Base-by-base conservation (phyloP, 2,329 filamentous ascomycete genomes). In the Alternaria arbusti region DNA sequence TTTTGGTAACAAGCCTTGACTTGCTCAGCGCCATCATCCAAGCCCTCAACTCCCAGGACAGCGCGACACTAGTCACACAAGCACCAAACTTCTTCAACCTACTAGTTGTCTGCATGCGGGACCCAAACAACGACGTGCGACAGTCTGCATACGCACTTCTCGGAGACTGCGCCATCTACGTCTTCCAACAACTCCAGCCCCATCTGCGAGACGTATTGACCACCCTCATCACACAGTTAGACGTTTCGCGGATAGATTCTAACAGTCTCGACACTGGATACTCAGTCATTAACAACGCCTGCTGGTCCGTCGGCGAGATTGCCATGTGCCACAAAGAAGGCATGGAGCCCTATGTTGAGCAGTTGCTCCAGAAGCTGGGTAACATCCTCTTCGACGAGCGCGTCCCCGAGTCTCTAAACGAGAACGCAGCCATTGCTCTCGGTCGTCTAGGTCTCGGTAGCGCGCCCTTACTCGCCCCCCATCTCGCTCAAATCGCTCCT, bases 271-370 rank as follows among this genome's bases (percentile, higher is more conserved):
- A 97, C 67, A 91, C 88, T 17, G 90, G 90, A 13, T 97, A 97
- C 79, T 93, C 94, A 64, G 94, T 98, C 28, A 90, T 98, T 63
- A 99, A 98, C 86, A 99, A 99, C 77, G 95, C 96, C 22, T 98
- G 95, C 82, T 99, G 96, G 96, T 96, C 94, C 7, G 90, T 90
- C 23, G 96, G 96, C 45, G 96, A 99, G 83, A 96, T 98, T 65
- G 89, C 94, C 15, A 89, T 97, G 79, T 90, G 93, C 65, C 86
- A 92, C 77, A 88, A 90, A 65, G 83, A 85, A 28, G 88, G 86
- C 57, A 92, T 97, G 88, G 86, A 86, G 1, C 91, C 90, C 1
- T 97, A 91, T 77, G 87, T 94, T 10, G 89, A 92, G 22, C 88
- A 91, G 65, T 84, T 99, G 15, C 89, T 97, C 62, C 87, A 90